Evolutionary conservation across 352 stramenopile genomes (phyloP).

Genomic region (Globisporangium emineosum): DNA sequence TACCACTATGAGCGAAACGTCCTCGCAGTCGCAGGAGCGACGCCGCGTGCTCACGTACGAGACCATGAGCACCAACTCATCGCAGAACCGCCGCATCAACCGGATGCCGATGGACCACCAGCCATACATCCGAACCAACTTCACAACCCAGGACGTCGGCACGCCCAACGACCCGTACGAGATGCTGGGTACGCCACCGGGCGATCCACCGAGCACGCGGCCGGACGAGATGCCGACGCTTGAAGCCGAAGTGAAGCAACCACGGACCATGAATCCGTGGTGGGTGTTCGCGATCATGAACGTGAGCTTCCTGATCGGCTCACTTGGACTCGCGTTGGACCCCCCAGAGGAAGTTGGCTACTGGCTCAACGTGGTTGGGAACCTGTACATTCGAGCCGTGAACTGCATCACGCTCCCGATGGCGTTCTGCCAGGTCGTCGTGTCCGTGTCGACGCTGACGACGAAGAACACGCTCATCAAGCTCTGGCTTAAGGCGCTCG

Average conservation of each 20-base stretch:
- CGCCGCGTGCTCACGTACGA: conserved; percentile 14
- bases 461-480: conserved; percentile 34
- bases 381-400: conserved; percentile 55
- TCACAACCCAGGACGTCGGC: conserved; percentile 26
- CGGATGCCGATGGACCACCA: conserved; percentile 24
- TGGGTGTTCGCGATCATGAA: conserved; percentile 39
- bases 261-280: conserved; percentile 38
- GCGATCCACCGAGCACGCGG: conserved; percentile 33
- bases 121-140: conserved; percentile 42
- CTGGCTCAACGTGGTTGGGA: conserved; percentile 54
- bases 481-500: conserved; percentile 39
- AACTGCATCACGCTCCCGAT: conserved; percentile 57
- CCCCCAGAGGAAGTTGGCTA: conserved; percentile 31
- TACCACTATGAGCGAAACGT: conserved; percentile 6
- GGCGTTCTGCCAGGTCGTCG: conserved; percentile 62
- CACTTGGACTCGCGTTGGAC: conserved; percentile 28
- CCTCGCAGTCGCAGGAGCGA: conserved; percentile 13
- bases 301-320: conserved; percentile 36
- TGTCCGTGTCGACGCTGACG: conserved; percentile 44
- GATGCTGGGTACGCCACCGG: conserved; percentile 45
- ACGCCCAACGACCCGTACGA: conserved; percentile 49
- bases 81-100: conserved; percentile 11
- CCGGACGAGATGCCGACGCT: conserved; percentile 24
- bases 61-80: conserved; percentile 14
- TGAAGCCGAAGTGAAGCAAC: conserved; percentile 20